Conservation (phyloP, 257 asterid genomes). For the Penstemon barbatus region DNA sequence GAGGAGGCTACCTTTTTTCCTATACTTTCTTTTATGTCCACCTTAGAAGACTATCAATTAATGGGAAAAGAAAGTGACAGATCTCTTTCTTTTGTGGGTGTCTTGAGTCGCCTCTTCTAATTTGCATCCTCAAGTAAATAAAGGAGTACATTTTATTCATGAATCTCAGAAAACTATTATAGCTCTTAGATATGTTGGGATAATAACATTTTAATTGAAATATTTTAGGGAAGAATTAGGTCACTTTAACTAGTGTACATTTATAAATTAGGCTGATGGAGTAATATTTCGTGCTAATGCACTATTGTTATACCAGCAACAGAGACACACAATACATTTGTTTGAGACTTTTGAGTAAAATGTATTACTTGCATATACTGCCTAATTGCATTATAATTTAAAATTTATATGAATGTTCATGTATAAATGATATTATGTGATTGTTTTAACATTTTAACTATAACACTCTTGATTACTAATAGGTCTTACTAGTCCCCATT, state of each 20-base stretch:
- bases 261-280: not conserved
- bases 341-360: no score
- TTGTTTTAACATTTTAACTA: no score
- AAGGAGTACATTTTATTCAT: not conserved
- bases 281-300: not conserved
- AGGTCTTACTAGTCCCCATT: no score
- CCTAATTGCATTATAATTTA: not conserved
- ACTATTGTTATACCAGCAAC: not conserved
- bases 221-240: constrained; percentile 13
- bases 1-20: not conserved
- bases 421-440: no score
- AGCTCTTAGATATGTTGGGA: constrained; percentile 14
- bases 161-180: not conserved
- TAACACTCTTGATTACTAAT: no score
- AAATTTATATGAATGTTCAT: not conserved
- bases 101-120: not conserved
- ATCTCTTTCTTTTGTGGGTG: not conserved
- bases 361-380: no score
- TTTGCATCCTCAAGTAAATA: constrained; percentile 13
- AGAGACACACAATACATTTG: no score
- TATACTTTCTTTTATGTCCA: not conserved
- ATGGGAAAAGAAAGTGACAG: no score
- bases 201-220: not conserved
- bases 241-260: constrained; percentile 8
- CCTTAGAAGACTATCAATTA: not conserved